Percentiles rank a stretch among this genome's conserved stretches.
Evolutionary conservation across 805 yeast species (phyloP).

Genomic region (Cyberlindnera mississippiensis): DNA sequence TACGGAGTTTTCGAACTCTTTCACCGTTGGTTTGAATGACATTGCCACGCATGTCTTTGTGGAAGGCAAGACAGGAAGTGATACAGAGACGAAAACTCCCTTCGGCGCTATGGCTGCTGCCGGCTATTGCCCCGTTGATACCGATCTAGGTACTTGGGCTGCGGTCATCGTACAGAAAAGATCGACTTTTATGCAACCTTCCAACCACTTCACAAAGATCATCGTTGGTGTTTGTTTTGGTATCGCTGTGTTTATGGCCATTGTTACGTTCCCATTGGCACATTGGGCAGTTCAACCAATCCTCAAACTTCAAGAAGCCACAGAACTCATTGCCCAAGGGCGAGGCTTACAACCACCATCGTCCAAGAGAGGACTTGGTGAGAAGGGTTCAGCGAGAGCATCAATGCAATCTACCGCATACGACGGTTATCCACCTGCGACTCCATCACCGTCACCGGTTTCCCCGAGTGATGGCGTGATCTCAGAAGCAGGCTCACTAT

Average conservation of each 20-base stretch:
- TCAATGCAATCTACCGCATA: conserved; percentile 6
- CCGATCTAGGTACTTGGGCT: conserved; percentile 57
- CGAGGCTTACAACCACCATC: conserved; percentile 33
- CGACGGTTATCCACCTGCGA: conserved; percentile 7
- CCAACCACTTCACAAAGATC: conserved; percentile 56
- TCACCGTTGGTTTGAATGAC: conserved; percentile 29
- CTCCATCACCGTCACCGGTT: no score
- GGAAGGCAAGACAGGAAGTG: conserved; percentile 39
- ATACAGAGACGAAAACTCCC: conserved; percentile 35
- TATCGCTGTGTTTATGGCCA: conserved; percentile 66
- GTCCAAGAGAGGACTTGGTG: conserved; percentile 10
- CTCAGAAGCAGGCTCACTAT: conserved; percentile 11
- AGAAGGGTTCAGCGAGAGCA: conserved; percentile 1
- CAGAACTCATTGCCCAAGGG: conserved; percentile 51
- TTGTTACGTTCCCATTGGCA: conserved; percentile 78
- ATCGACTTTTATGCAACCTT: conserved; percentile 57
- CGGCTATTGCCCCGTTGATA: conserved; percentile 49
- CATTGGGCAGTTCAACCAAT: conserved; percentile 85
- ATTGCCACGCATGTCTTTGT: conserved; percentile 34
- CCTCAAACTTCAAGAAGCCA: conserved; percentile 71
- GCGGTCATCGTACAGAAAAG: conserved; percentile 65
- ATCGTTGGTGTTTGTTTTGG: conserved; percentile 77
- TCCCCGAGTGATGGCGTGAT: conserved; percentile 7
- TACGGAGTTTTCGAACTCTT: no score
- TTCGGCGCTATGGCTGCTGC: conserved; percentile 43